These are phyloP conservation scores for Hondaea fermentalgiana DNA, from an alignment of 108 stramenopile genomes.

Conservation along the genomic window DNA sequence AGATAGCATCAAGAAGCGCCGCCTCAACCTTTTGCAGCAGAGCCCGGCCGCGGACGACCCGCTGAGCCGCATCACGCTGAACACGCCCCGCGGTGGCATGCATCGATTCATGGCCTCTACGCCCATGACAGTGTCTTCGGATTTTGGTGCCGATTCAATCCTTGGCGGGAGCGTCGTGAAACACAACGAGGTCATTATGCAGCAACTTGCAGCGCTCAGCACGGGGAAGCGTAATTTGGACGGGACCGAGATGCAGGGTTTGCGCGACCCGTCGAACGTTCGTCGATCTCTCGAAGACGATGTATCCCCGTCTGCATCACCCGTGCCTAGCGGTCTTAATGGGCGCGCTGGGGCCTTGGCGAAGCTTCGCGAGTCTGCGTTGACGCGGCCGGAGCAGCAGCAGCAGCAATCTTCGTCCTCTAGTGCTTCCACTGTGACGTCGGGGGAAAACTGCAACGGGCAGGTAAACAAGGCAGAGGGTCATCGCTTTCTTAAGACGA, in stretches of 20 bases:
- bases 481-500: no score
- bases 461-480: no score
- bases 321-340: no score
- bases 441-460: no score
- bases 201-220: not conserved
- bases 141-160: not conserved
- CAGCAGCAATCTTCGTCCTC: no score
- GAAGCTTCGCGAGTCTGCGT: no score
- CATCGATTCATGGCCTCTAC: not conserved
- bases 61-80: not conserved
- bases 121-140: not conserved
- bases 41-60: not conserved
- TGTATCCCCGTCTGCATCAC: no score
- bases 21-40: not conserved
- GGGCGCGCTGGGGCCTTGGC: no score
- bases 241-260: not conserved
- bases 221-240: not conserved
- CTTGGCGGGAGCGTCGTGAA: no score
- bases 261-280: not conserved
- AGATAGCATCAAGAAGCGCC: not conserved
- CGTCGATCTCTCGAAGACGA: not conserved
- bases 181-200: not conserved
- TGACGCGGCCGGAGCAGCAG: no score
- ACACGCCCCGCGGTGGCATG: not conserved
- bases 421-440: no score